Evolutionary conservation across 2,329 filamentous ascomycete genomes (phyloP).

Genomic region (Zelopaecilomyces penicillatus): DNA sequence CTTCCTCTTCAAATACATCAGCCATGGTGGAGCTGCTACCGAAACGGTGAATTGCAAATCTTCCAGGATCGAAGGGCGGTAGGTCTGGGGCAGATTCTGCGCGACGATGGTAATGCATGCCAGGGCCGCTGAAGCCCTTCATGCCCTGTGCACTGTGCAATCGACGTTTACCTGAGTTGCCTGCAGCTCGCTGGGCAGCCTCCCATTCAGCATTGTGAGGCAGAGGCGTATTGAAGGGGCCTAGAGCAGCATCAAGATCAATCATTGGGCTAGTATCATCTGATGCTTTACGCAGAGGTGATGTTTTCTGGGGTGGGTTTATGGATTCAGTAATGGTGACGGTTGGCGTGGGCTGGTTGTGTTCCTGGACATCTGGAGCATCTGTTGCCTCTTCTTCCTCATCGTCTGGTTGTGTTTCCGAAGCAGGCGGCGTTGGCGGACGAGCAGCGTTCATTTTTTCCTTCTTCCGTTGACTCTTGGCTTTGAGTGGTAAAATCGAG

Average conservation of each 20-base stretch:
- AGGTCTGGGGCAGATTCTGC: constrained; percentile 75
- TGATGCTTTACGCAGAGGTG: constrained; percentile 32
- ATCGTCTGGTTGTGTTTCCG: constrained; percentile 20
- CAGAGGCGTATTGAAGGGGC: constrained; percentile 79
- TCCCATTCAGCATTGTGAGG: constrained; percentile 57
- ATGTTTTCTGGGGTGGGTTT: constrained; percentile 17
- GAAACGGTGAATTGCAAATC: constrained; percentile 52
- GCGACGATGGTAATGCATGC: constrained; percentile 68
- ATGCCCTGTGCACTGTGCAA: constrained; percentile 71
- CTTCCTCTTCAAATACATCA: constrained; percentile 80
- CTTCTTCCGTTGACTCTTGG: constrained; percentile 40
- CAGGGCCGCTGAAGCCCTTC: constrained; percentile 58
- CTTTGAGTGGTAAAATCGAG: constrained; percentile 56
- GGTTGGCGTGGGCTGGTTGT: constrained; percentile 26
- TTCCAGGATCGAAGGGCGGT: constrained; percentile 59
- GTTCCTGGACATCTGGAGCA: constrained; percentile 13
- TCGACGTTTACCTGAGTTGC: constrained; percentile 49
- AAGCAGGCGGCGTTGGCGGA: constrained; percentile 39
- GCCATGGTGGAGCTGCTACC: constrained; percentile 68
- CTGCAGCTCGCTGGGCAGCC: constrained; percentile 51
- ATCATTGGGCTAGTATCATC: constrained; percentile 72
- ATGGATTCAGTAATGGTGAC: constrained; percentile 35
- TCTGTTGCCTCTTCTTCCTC: constrained; percentile 21
- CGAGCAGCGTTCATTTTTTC: constrained; percentile 30
- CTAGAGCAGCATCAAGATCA: constrained; percentile 86